phyloP scores from a whole-genome alignment of 805 yeast species.

The Pichia nakasei region DNA sequence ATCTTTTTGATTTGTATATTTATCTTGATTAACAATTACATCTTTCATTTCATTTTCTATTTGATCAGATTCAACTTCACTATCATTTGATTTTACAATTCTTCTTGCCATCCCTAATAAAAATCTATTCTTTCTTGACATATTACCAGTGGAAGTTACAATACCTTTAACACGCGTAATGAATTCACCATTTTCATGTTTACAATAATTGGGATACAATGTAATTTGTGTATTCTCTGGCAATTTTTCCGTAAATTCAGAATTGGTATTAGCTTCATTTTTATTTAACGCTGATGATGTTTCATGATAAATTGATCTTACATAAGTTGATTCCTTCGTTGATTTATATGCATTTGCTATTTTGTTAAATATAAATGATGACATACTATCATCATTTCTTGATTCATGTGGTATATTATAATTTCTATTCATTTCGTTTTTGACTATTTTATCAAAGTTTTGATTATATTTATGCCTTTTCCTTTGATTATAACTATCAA shows the following conservation, averaged over 20 bases:
- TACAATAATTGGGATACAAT: constrained; percentile 50
- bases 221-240: constrained; percentile 55
- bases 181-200: constrained; percentile 30
- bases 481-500: background rate
- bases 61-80: constrained; percentile 21
- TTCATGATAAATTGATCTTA: constrained; percentile 34
- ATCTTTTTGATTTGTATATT: background rate
- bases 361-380: constrained; percentile 29
- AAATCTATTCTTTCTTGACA: constrained; percentile 62
- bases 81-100: constrained; percentile 36
- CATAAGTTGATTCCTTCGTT: constrained; percentile 41
- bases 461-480: background rate
- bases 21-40: constrained; percentile 23
- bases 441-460: background rate
- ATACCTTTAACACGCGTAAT: constrained; percentile 66
- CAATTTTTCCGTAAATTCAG: constrained; percentile 18
- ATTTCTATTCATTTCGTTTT: background rate
- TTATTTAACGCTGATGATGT: constrained; percentile 14
- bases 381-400: constrained; percentile 14
- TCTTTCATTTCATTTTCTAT: constrained; percentile 31
- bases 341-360: constrained; percentile 40
- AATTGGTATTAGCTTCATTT: background rate
- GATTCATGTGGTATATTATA: background rate
- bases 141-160: constrained; percentile 58
- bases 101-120: constrained; percentile 63